Evolutionary conservation across 352 stramenopile species (phyloP), one percentile per base, ranked within the genome.

Genomic region (Elongisporangium prolatum): DNA sequence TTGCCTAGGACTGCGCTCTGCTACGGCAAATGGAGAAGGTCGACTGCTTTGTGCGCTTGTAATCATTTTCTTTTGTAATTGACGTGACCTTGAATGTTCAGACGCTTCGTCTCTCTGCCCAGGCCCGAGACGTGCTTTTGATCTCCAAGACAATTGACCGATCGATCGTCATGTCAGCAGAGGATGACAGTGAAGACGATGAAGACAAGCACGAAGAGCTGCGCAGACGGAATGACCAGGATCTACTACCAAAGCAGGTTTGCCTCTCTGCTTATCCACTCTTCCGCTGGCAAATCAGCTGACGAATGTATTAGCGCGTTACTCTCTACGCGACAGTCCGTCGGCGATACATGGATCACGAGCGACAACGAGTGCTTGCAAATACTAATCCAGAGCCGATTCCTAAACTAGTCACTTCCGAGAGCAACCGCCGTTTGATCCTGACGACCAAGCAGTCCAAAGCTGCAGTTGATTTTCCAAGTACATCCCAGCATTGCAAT

Each of bases 311-410:
- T 18, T 48, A 86, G 80, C 80, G 77, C 18, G 56, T 72, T 11
- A 63, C 71, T 24, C 34, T 90, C 21, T 86, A 80, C 50, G 68
- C 74, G 3, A 70, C 66, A 13, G 80, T 88, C 20, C 70, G 77
- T 8, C 76, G 74, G 4, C 66, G 72, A 21, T 90, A 82, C 64
- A 90, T 90, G 80, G 70, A 78, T 18, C 65, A 69, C 37, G 78
- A 85, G 60, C 69, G 80, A 11, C 62, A 69, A 16, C 54, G 65
- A 3, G 57, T 69, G 0, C 40, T 65, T 38, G 20, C 4, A 55
- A 28, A n/a, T 49, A 18, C 37, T 22, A 48, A 38, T 34, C 5
- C 51, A 21, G 20, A 28, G 56, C 57, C 14, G 59, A 57, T 38
- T 21, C 21, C 16, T 57, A 75, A 48, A 69, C 18, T 28, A 59